Percentiles rank a stretch among this genome's conserved stretches.
phyloP scores from a whole-genome alignment of 345 rosid species.

The Brassica cretica region DNA sequence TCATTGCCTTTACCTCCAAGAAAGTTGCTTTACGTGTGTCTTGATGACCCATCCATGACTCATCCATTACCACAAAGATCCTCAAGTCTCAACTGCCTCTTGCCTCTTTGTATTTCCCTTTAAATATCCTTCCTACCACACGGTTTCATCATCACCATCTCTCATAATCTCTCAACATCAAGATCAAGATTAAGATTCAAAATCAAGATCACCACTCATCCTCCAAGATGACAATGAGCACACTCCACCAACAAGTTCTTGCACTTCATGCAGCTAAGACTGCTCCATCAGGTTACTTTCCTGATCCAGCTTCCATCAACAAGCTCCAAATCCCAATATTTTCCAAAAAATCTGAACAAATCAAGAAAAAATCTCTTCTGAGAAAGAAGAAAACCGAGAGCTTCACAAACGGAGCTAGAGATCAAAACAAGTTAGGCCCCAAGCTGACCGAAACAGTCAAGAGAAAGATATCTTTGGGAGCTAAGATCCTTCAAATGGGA shows the following conservation, averaged over 20 bases:
- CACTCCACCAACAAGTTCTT: neutral
- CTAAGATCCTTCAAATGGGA: neutral
- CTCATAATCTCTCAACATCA: constrained; percentile 10
- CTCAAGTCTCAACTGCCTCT: constrained; percentile 31
- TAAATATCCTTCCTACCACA: constrained; percentile 34
- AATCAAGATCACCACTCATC: no score
- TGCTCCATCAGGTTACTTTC: neutral
- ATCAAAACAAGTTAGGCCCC: neutral
- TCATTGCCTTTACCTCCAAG: constrained; percentile 9
- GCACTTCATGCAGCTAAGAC: neutral
- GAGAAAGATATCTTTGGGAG: neutral
- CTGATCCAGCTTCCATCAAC: neutral
- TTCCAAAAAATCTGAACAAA: neutral
- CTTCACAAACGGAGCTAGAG: neutral
- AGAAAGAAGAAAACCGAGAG: neutral
- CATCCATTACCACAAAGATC: constrained; percentile 16
- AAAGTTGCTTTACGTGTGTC: constrained; percentile 35
- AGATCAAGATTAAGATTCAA: constrained; percentile 7
- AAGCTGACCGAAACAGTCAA: neutral
- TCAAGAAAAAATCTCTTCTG: neutral
- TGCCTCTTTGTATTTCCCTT: constrained; percentile 35
- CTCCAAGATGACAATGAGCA: neutral
- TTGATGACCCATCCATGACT: constrained; percentile 40
- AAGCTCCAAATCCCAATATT: neutral
- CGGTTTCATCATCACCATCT: constrained; percentile 18